A percentile compares a stretch with the other conserved stretches of the same genome.
phyloP scores from a whole-genome alignment of 306 rosid species.

The Quercus variabilis region DNA sequence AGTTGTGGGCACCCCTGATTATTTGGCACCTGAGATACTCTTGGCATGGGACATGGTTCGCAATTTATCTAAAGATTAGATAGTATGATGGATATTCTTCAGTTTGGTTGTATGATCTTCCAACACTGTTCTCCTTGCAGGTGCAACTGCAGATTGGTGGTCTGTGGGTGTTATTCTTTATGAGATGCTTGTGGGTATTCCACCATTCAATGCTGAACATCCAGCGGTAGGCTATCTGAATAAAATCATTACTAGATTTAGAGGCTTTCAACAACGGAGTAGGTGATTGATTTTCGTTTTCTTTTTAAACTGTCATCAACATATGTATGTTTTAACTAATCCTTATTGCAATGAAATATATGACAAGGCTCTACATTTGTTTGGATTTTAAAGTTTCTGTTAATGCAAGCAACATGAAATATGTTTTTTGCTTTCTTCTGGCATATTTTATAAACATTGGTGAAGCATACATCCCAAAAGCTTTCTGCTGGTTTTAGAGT shows the following conservation, averaged over 20 bases:
- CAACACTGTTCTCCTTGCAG: slow-evolving; percentile 32
- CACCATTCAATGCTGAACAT: slow-evolving; percentile 91
- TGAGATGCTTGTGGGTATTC: slow-evolving; percentile 91
- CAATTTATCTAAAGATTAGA: slow-evolving; percentile 27
- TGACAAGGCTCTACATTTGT: neutral
- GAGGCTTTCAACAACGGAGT: neutral
- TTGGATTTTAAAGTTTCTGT: neutral
- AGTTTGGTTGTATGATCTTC: slow-evolving; percentile 7
- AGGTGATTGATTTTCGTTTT: neutral
- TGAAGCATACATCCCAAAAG: too few relatives aligned
- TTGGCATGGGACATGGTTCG: slow-evolving; percentile 96
- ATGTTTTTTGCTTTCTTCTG: too few relatives aligned
- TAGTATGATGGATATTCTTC: neutral
- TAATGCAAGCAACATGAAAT: too few relatives aligned
- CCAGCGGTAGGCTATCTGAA: slow-evolving; percentile 62
- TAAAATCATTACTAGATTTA: neutral
- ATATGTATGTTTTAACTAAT: neutral
- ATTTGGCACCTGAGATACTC: slow-evolving; percentile 99
- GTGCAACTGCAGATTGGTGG: slow-evolving; percentile 99
- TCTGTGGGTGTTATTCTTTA: slow-evolving; percentile 92
- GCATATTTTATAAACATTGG: too few relatives aligned
- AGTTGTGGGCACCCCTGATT: slow-evolving; percentile 93
- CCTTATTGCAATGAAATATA: neutral
- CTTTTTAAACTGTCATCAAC: neutral
- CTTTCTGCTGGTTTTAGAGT: neutral